These are phyloP conservation scores for Scutellaria baicalensis DNA, from an alignment of 257 asterid genomes.

Conservation along the genomic window DNA sequence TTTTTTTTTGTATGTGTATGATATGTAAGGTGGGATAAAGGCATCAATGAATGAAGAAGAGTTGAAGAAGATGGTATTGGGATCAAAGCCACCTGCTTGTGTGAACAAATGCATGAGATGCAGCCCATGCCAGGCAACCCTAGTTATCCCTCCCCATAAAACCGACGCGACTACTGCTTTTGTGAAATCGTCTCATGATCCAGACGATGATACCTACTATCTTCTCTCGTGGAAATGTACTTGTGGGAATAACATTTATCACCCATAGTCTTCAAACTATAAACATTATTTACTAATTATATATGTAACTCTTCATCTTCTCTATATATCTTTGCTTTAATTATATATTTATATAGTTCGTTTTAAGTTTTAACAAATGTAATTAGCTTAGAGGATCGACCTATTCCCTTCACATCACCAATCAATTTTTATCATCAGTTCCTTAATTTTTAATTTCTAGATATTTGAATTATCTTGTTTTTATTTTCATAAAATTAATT, in stretches of 20 bases:
- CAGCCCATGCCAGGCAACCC: slow-evolving; percentile 54
- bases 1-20: background rate
- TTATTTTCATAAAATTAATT: no score
- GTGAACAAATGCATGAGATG: slow-evolving; percentile 51
- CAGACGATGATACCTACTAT: slow-evolving; percentile 40
- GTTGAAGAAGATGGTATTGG: slow-evolving; percentile 36
- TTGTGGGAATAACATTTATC: slow-evolving; percentile 45
- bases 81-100: slow-evolving; percentile 62
- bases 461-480: no score
- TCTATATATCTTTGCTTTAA: no score
- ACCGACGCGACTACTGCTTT: background rate
- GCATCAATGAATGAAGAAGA: background rate
- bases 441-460: no score
- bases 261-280: slow-evolving; percentile 16
- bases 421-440: no score
- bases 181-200: slow-evolving; percentile 15
- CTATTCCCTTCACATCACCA: no score
- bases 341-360: no score
- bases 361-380: no score
- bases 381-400: no score
- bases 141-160: slow-evolving; percentile 46
- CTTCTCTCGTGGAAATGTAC: slow-evolving; percentile 63
- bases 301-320: no score
- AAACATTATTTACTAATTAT: no score
- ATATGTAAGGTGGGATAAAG: slow-evolving; percentile 16